A percentile compares a stretch with the other conserved stretches of the same genome.
Conservation (phyloP, 441 rosid species). For the Arabidopsis hybrid region DNA sequence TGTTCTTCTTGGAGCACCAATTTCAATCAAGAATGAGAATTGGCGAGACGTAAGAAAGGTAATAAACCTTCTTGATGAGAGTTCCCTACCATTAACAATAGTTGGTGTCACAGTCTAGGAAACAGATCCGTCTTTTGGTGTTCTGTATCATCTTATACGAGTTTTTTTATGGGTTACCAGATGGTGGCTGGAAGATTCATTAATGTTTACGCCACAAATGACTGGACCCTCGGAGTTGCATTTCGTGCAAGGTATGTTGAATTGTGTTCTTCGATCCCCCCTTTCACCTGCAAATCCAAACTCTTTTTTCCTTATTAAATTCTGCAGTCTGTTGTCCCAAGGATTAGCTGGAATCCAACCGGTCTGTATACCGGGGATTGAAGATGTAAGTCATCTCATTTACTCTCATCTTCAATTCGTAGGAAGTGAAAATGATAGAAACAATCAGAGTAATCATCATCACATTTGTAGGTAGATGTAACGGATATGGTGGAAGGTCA, state of each 20-base stretch:
- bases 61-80: slow-evolving; percentile 22
- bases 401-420: not conserved
- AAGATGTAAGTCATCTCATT: slow-evolving; percentile 57
- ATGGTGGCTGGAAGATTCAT: slow-evolving; percentile 96
- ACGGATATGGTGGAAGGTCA: slow-evolving; percentile 71
- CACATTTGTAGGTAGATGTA: slow-evolving; percentile 58
- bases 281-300: slow-evolving; percentile 8
- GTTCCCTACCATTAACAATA: slow-evolving; percentile 3
- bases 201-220: slow-evolving; percentile 80
- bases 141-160: slow-evolving; percentile 3
- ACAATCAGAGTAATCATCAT: not conserved
- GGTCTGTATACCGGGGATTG: slow-evolving; percentile 65
- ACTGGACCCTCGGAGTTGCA: slow-evolving; percentile 92
- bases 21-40: slow-evolving; percentile 79
- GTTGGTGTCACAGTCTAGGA: not conserved
- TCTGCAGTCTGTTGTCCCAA: slow-evolving; percentile 51
- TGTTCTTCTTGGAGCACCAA: slow-evolving; percentile 95
- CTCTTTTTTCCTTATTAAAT: not conserved
- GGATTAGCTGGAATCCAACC: slow-evolving; percentile 97
- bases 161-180: slow-evolving; percentile 49
- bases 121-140: not conserved
- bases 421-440: not conserved
- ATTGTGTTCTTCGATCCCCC: not conserved
- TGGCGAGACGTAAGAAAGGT: slow-evolving; percentile 94
- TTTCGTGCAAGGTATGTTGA: slow-evolving; percentile 79